A percentile compares a stretch with the other conserved stretches of the same genome.
Conservation (phyloP, 495 filamentous ascomycete genomes). For the Staphylotrichum longicolle region DNA sequence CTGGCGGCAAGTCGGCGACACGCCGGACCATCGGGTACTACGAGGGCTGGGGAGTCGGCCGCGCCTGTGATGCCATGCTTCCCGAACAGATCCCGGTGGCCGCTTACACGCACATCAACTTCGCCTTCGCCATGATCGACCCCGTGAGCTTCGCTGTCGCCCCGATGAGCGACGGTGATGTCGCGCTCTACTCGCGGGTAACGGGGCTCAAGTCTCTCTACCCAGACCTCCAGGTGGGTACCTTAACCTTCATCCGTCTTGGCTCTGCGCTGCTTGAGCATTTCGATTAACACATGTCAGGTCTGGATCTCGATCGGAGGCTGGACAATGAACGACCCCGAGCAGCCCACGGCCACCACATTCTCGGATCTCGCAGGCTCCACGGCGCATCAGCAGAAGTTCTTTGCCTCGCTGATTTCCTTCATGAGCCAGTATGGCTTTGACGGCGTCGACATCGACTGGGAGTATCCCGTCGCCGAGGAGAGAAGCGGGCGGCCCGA, state of each 20-base stretch:
- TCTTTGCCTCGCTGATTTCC: conserved; percentile 21
- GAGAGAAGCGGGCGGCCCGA: conserved; percentile 40
- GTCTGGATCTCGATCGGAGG: conserved; percentile 44
- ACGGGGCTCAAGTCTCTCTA: conserved; percentile 29
- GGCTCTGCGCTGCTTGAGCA: no score
- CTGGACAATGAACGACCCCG: conserved; percentile 42
- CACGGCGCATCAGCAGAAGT: conserved; percentile 21
- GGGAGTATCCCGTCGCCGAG: conserved; percentile 47
- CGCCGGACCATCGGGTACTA: conserved; percentile 22
- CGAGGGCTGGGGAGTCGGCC: conserved; percentile 11
- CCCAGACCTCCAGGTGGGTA: neutral
- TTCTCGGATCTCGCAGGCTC: conserved; percentile 28
- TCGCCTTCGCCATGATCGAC: conserved; percentile 29
- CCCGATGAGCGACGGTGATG: conserved; percentile 19
- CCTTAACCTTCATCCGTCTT: no score
- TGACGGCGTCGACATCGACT: conserved; percentile 57
- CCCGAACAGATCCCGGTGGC: conserved; percentile 18
- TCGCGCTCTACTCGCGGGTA: conserved; percentile 15
- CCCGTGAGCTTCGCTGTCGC: conserved; percentile 17
- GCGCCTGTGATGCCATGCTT: conserved; percentile 7
- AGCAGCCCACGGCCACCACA: neutral
- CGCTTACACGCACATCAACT: conserved; percentile 31
- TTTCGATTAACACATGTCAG: conserved; percentile 2
- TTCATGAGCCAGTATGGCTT: conserved; percentile 23
- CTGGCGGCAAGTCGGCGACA: neutral